These are phyloP conservation scores for Gossypium lobatum DNA, from an alignment of 441 rosid species.

Conservation along the genomic window DNA sequence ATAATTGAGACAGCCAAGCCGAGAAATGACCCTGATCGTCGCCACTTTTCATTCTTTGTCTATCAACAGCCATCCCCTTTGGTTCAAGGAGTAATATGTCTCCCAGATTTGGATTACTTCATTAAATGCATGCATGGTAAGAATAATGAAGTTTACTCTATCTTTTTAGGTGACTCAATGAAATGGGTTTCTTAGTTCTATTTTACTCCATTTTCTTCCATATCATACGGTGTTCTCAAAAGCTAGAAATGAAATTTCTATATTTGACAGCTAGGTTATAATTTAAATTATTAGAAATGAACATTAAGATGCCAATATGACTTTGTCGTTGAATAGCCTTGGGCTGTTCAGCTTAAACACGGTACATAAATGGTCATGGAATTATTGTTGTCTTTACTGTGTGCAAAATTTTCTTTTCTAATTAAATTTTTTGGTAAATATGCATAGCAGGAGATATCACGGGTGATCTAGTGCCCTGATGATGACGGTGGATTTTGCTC, in stretches of 20 bases:
- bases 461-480: slow-evolving; percentile 1
- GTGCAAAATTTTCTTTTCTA: neutral
- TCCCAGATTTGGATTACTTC: slow-evolving; percentile 51
- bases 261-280: neutral
- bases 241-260: neutral
- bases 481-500: neutral
- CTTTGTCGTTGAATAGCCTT: neutral
- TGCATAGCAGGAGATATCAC: slow-evolving; percentile 15
- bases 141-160: slow-evolving; percentile 8
- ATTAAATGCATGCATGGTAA: slow-evolving; percentile 65
- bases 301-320: neutral
- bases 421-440: neutral
- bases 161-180: neutral
- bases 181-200: neutral
- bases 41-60: slow-evolving; percentile 49
- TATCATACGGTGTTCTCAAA: neutral
- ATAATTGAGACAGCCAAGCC: slow-evolving; percentile 66
- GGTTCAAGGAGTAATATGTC: slow-evolving; percentile 50
- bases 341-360: neutral
- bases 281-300: neutral
- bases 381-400: neutral
- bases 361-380: neutral
- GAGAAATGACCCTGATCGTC: slow-evolving; percentile 56
- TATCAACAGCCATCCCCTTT: slow-evolving; percentile 62
- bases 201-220: neutral